Evolutionary conservation across 768 basidiomycete genomes (phyloP).

Genomic region (Podaxis carcinomalis): DNA sequence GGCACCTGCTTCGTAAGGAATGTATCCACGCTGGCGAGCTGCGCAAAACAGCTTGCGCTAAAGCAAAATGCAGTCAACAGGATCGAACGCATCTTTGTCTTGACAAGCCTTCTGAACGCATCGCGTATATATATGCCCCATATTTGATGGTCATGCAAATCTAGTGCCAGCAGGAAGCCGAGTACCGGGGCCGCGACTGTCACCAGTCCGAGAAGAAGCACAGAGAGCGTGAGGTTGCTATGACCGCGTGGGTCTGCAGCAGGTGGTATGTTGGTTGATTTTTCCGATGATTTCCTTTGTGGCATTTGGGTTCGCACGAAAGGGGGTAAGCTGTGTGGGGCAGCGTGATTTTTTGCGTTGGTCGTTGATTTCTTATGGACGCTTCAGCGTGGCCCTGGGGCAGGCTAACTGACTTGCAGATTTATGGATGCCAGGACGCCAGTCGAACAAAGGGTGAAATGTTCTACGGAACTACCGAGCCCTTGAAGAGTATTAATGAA

Average conservation of each 20-base stretch:
- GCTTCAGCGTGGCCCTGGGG: too few species aligned
- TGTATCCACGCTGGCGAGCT: conserved; percentile 31
- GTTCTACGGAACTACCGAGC: neutral
- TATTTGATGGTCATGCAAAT: neutral
- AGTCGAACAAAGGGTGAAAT: too few species aligned
- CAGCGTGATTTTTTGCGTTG: neutral
- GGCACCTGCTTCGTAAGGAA: conserved; percentile 48
- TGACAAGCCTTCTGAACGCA: neutral
- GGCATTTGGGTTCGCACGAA: neutral
- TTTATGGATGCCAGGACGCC: too few species aligned
- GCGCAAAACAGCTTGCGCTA: conserved; percentile 22
- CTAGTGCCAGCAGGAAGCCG: neutral
- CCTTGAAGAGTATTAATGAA: neutral
- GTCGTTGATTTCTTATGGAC: neutral
- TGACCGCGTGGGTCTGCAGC: neutral
- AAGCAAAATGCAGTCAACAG: conserved; percentile 22
- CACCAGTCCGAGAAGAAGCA: neutral
- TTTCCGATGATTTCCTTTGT: neutral
- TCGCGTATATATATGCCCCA: neutral
- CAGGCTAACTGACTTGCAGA: too few species aligned
- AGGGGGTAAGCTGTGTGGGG: neutral
- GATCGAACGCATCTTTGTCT: conserved; percentile 27
- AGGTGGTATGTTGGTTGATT: neutral
- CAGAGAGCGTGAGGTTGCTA: neutral
- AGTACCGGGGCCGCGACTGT: neutral